Evolutionary conservation across 2,329 filamentous ascomycete species (phyloP), one percentile per base, ranked within the genome.

Genomic region (Fusarium veterinarium): DNA sequence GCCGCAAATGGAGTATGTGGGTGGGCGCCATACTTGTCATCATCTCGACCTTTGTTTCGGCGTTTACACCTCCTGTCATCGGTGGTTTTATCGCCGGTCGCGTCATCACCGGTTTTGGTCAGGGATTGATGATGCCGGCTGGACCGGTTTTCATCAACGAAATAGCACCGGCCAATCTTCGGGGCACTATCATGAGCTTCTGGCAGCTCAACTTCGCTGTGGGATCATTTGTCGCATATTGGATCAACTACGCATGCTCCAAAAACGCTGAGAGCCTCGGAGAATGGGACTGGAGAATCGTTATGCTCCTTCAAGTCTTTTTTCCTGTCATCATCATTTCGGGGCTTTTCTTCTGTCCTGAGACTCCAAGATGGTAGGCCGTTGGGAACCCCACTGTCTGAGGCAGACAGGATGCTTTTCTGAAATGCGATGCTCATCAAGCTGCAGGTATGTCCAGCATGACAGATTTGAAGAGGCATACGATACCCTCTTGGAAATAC

Each of bases 271-370:
- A 82, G 31, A 82, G 72, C 17, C 85, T 92, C 8, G 91, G 91
- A 28, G 84, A 93, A 71, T 92, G 91, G 91, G 90, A 92, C 79
- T 93, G 91, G 91, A 89, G 87, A 75, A 88, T 92, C 82, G 89
- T 93, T 16, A 88, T 92, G 69, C 89, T 93, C 65, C 92, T 93
- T 83, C 91, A 93, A 79, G 84, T 92, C 38, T 80, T 93, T 17
- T 86, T 92, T 31, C 91, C 91, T 1, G 64, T 86, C 41, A 76
- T 92, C 62, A 91, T 93, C 77, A 81, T 91, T 17, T 72, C 80
- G 4, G 85, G 90, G 25, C 83, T 93, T n/a, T 90, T 90, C 30
- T 91, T 90, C 77, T 87, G 91, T 58, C 90, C 91, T 17, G 91
- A 92, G 78, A 88, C 87, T 6, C 91, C 91, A 28, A 86, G 91